phyloP scores from a whole-genome alignment of 2,329 filamentous ascomycete genomes.

The Colletotrichum scovillei region DNA sequence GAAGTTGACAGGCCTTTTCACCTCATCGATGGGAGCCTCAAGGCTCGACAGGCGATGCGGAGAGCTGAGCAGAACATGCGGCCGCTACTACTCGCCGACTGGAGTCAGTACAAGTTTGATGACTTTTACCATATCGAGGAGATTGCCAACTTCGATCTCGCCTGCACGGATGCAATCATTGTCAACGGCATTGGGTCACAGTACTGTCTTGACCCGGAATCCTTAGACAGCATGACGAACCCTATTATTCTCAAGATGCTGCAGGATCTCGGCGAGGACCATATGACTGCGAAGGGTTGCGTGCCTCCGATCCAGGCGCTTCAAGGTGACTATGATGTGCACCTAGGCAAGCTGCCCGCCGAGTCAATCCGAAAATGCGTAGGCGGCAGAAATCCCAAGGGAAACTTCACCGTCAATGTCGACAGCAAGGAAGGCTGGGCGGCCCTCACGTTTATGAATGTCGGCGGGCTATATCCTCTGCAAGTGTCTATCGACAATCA shows the following conservation, averaged over 20 bases:
- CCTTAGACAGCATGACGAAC: slow-evolving; percentile 7
- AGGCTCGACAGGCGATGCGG: neutral
- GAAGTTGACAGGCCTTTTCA: neutral
- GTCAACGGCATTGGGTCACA: neutral
- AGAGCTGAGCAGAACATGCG: slow-evolving; percentile 12
- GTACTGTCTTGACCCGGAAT: neutral
- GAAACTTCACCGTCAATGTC: slow-evolving; percentile 8
- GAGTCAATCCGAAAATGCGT: neutral
- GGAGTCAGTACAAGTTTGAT: slow-evolving; percentile 33
- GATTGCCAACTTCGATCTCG: neutral
- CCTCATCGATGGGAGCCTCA: neutral
- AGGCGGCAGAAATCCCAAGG: neutral
- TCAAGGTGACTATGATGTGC: slow-evolving; percentile 1
- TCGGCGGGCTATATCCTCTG: slow-evolving; percentile 5
- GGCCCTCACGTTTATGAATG: neutral
- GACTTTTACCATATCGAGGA: slow-evolving; percentile 7
- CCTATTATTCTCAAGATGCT: slow-evolving; percentile 10
- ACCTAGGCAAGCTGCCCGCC: neutral
- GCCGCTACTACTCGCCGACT: slow-evolving; percentile 33
- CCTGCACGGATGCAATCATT: slow-evolving; percentile 17
- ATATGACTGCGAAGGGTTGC: slow-evolving; percentile 12
- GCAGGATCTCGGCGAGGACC: slow-evolving; percentile 9
- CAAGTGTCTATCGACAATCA: slow-evolving; percentile 55
- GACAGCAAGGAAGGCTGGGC: neutral
- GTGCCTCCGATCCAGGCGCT: slow-evolving; percentile 8